These are phyloP conservation scores for Tuber calosporum DNA, from an alignment of 495 filamentous ascomycete genomes.

Conservation along the genomic window DNA sequence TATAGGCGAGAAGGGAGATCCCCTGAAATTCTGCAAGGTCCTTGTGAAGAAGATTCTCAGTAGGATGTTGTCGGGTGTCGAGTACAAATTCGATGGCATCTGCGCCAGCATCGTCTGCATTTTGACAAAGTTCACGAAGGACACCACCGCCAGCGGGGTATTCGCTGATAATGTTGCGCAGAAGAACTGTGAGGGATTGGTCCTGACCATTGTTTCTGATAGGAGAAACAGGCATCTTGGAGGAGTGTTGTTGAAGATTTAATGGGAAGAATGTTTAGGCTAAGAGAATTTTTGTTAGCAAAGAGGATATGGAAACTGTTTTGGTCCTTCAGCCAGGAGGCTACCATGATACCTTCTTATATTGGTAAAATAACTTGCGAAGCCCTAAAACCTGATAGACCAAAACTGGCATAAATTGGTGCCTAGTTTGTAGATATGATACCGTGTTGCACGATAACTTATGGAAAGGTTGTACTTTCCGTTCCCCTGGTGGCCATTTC, in stretches of 20 bases:
- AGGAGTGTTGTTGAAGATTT: neutral
- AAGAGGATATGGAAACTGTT: neutral
- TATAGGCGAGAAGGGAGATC: slow-evolving; percentile 45
- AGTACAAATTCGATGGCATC: slow-evolving; percentile 42
- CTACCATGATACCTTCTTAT: neutral
- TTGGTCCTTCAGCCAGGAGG: neutral
- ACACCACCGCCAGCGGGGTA: slow-evolving; percentile 44
- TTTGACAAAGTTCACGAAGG: slow-evolving; percentile 43
- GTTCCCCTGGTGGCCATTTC: neutral
- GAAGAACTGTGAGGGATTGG: slow-evolving; percentile 39
- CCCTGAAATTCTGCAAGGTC: slow-evolving; percentile 44
- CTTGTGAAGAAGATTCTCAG: slow-evolving; percentile 38
- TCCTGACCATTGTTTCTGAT: slow-evolving; percentile 36
- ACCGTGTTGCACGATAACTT: neutral
- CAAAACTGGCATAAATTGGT: neutral
- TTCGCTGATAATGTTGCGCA: slow-evolving; percentile 43
- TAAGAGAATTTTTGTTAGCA: neutral
- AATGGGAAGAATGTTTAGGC: neutral
- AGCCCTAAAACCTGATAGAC: neutral
- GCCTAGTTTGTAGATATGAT: neutral
- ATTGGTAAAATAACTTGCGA: neutral
- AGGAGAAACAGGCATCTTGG: slow-evolving; percentile 28
- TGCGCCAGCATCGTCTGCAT: slow-evolving; percentile 44
- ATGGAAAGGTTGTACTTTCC: neutral
- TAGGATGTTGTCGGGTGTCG: slow-evolving; percentile 36